Evolutionary conservation across 2,329 filamentous ascomycete species (phyloP).

Genomic region (Alternaria panax): DNA sequence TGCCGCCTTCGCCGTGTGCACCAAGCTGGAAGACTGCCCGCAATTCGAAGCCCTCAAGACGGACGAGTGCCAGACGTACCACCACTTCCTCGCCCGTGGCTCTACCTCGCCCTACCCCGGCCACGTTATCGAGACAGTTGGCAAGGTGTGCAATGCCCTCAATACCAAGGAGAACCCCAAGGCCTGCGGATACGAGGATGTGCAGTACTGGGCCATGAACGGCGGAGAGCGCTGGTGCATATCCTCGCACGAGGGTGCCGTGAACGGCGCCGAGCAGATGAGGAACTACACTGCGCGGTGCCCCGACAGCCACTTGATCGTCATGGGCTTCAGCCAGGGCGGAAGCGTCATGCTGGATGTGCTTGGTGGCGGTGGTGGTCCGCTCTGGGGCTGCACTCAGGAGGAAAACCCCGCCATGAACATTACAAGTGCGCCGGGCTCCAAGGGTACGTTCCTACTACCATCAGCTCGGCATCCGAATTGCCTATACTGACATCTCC

Average conservation of each 20-base stretch:
- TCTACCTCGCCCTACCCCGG: constrained; percentile 39
- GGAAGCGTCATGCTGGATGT: constrained; percentile 36
- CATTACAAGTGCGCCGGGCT: constrained; percentile 29
- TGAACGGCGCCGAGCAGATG: constrained; percentile 37
- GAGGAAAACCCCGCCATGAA: constrained; percentile 32
- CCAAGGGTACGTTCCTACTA: constrained; percentile 22
- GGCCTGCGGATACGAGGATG: constrained; percentile 38
- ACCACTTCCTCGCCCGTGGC: constrained; percentile 37
- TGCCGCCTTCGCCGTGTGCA: constrained; percentile 31
- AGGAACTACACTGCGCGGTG: constrained; percentile 37
- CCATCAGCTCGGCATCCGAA: too few species aligned
- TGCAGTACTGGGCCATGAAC: constrained; percentile 36
- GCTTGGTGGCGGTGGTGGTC: constrained; percentile 35
- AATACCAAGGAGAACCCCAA: constrained; percentile 32
- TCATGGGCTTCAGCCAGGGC: constrained; percentile 40
- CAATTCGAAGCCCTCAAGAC: constrained; percentile 34
- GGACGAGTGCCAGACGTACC: constrained; percentile 33
- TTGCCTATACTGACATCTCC: constrained; percentile 12
- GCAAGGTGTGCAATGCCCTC: constrained; percentile 34
- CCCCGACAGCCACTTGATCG: constrained; percentile 36
- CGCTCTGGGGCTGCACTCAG: constrained; percentile 35
- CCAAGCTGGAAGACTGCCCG: constrained; percentile 37
- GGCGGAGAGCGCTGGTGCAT: constrained; percentile 36
- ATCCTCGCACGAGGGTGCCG: constrained; percentile 35
- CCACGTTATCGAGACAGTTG: constrained; percentile 36